Evolutionary conservation across 2,329 filamentous ascomycete species (phyloP), one percentile per base, ranked within the genome.

Genomic region (Colletotrichum ledebouriae): DNA sequence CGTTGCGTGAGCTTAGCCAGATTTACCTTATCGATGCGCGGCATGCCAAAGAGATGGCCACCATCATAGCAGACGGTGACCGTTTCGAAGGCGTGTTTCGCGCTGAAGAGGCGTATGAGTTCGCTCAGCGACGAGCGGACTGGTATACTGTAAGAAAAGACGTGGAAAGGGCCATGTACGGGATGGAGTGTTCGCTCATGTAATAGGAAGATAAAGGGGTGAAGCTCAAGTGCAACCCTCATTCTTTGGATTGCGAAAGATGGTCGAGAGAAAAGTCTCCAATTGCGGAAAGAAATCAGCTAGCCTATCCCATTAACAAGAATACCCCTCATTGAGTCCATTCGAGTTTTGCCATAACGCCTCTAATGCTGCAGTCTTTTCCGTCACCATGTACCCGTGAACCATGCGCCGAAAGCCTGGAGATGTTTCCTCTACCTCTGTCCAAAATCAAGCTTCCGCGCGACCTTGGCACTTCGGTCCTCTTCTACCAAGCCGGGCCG

Each of bases 101-200:
- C 20, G 93, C 95, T 0, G 96, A 99, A 78, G 96, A 99, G 82
- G 96, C 98, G 3, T 97, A 97, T 75, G 95, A 98, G 83, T 99
- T 97, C 82, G 96, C 95, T 1, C 94, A 98, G 80, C 85, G 96
- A 72, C 85, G 96, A 73, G 94, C 94, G 57, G 96, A 99, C 81
- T 99, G 96, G 96, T 97, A 96, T 77, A 87, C 91, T 73, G 93
- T 99, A 11, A 92, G 92, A 82, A 89, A 88, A 71, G 89, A 94
- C 71, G 96, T 99, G 6, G 96, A 99, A 84, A 91, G 92, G 80
- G 94, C 94, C 70, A 98, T 99, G 94, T 98, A 98, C 81, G 96
- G 96, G 4, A 88, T 97, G 78, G 95, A 96, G 69, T 99, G 96
- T 79, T 78, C 77, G 52, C 76, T 97, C 49, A 98, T 98, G 94